Conservation (phyloP, 306 rosid genomes). For the Ceratonia siliqua region DNA sequence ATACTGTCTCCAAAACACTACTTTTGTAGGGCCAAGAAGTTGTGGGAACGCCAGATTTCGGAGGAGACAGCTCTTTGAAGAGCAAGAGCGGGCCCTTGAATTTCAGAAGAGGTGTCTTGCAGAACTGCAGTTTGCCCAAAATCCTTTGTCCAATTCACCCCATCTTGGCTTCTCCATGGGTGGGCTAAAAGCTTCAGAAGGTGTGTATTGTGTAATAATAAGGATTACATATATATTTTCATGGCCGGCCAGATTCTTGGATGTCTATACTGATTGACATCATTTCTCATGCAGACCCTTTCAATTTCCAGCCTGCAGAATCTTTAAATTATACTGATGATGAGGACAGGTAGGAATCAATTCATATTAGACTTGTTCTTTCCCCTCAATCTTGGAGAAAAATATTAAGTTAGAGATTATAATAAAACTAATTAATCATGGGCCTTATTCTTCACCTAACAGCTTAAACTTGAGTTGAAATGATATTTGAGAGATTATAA, state of each 20-base stretch:
- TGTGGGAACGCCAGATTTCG: slow-evolving; percentile 33
- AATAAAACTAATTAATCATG: no score
- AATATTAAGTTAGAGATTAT: no score
- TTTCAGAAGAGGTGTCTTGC: slow-evolving; percentile 52
- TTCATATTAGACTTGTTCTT: not conserved
- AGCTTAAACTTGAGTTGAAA: no score
- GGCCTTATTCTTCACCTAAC: no score
- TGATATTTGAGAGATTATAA: no score
- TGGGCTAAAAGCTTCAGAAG: slow-evolving; percentile 40
- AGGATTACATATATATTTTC: not conserved
- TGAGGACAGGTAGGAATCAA: no score
- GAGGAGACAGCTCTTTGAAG: slow-evolving; percentile 51
- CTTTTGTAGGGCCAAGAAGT: slow-evolving; percentile 46
- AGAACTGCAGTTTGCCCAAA: slow-evolving; percentile 40
- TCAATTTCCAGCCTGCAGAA: slow-evolving; percentile 43
- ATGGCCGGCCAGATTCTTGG: not conserved
- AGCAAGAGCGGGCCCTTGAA: slow-evolving; percentile 54
- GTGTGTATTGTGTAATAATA: slow-evolving; percentile 18
- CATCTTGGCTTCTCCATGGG: slow-evolving; percentile 40
- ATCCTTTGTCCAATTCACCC: slow-evolving; percentile 35
- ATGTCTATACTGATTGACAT: not conserved
- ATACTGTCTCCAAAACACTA: slow-evolving; percentile 1
- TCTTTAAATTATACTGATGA: slow-evolving; percentile 31
- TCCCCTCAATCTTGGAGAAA: not conserved
- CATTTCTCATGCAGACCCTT: slow-evolving; percentile 44